Evolutionary conservation across 2,329 filamentous ascomycete species (phyloP).

Genomic region (Colletotrichum neosansevieriae): DNA sequence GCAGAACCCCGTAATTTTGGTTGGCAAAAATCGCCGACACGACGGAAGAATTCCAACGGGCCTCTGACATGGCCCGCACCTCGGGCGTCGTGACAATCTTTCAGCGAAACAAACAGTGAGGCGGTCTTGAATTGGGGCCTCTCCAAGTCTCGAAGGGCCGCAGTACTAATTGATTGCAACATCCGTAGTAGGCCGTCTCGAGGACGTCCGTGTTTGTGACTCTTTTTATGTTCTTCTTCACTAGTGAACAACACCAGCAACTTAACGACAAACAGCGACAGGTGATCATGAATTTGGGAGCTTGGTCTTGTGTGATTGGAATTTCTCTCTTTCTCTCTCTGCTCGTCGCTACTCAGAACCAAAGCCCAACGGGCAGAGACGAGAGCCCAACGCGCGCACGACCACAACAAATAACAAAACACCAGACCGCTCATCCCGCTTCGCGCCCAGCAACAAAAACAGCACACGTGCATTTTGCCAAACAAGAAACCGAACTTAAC

Average conservation of each 20-base stretch:
- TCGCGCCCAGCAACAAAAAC: neutral
- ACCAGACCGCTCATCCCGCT: neutral
- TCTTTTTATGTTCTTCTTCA: neutral
- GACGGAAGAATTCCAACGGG: conserved; percentile 35
- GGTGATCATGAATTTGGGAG: neutral
- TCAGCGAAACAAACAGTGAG: conserved; percentile 23
- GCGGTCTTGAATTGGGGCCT: neutral
- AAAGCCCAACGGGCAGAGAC: neutral
- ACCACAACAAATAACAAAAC: too few relatives aligned
- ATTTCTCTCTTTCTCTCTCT: conserved; percentile 1
- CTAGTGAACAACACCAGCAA: neutral
- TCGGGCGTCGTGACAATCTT: conserved; percentile 39
- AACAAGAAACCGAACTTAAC: conserved; percentile 9
- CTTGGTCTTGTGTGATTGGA: neutral
- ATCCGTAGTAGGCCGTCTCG: conserved; percentile 12
- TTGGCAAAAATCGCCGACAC: conserved; percentile 33
- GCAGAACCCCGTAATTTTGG: conserved; percentile 15
- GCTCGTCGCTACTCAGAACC: neutral
- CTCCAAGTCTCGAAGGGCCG: too few relatives aligned
- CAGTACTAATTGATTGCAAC: conserved; percentile 20
- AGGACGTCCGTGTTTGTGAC: neutral
- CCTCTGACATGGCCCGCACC: conserved; percentile 20
- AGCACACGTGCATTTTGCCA: neutral
- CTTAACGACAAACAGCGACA: neutral
- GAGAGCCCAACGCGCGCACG: neutral